Conservation (phyloP, 306 rosid genomes). For the Gastrolobium bilobum region DNA sequence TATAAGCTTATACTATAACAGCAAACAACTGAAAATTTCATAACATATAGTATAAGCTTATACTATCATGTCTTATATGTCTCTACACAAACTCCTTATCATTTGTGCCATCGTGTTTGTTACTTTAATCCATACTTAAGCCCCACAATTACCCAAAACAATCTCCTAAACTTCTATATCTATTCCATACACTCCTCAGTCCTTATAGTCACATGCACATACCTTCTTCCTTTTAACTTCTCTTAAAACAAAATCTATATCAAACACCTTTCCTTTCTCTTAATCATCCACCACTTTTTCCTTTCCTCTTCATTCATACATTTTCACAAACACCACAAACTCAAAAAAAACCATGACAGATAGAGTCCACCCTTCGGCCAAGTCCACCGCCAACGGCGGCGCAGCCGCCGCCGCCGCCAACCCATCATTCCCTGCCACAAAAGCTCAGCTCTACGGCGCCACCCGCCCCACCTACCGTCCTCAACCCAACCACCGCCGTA, state of each 20-base stretch:
- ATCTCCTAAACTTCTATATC: not conserved
- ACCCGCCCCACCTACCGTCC: constrained; percentile 85
- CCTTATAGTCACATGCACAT: not conserved
- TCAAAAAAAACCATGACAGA: constrained; percentile 62
- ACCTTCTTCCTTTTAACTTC: not conserved
- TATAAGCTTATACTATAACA: too few relatives aligned
- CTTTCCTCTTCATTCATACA: not conserved
- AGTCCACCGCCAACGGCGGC: constrained; percentile 50
- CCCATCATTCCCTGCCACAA: constrained; percentile 67
- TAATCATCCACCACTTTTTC: not conserved
- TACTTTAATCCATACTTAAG: not conserved
- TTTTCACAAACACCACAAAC: not conserved
- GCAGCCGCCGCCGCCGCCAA: constrained; percentile 35
- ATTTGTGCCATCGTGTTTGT: too few relatives aligned
- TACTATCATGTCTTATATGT: too few relatives aligned
- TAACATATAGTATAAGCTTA: too few relatives aligned
- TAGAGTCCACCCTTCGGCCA: constrained; percentile 71
- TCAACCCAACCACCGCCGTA: constrained; percentile 59
- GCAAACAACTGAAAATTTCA: too few relatives aligned
- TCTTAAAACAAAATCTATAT: not conserved
- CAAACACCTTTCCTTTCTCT: constrained; percentile 14
- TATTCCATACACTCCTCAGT: not conserved
- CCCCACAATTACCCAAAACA: too few relatives aligned
- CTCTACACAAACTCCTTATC: too few relatives aligned
- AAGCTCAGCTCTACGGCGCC: constrained; percentile 74